Evolutionary conservation across 106 monocot species (phyloP).

Genomic region (Posidonia australis): DNA sequence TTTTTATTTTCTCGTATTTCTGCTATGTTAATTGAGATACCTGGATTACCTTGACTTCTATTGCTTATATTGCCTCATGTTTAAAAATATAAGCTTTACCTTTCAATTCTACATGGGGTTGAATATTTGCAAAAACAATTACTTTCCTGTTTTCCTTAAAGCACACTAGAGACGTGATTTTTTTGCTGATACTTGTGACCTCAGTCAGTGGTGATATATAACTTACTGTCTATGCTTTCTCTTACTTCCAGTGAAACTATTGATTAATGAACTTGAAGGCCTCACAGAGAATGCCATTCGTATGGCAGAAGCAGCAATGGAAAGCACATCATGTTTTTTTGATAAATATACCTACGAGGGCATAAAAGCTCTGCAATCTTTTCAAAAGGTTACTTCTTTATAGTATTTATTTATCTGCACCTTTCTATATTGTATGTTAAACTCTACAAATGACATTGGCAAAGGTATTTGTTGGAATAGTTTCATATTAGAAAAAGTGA

Average conservation of each 20-base stretch:
- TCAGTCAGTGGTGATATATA: background rate
- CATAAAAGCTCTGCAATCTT: background rate
- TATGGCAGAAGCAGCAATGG: constrained; percentile 15
- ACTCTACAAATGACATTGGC: background rate
- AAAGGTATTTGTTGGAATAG: too few species aligned
- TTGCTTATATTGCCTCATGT: background rate
- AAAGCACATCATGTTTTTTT: constrained; percentile 8
- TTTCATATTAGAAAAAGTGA: too few species aligned
- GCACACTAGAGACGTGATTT: background rate
- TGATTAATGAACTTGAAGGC: constrained; percentile 40
- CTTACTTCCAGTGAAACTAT: constrained; percentile 23
- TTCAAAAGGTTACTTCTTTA: constrained; percentile 11
- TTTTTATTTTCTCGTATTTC: background rate
- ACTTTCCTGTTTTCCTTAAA: background rate
- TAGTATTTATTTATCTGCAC: background rate
- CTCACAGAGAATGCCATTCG: constrained; percentile 33
- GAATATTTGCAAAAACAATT: background rate
- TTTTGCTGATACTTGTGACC: background rate
- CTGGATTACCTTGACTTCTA: background rate
- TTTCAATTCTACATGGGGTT: background rate
- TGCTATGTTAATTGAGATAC: background rate
- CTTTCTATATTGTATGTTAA: background rate
- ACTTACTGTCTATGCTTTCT: background rate
- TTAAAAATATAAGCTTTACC: background rate
- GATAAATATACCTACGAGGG: constrained; percentile 8